Percentiles rank a stretch among this genome's conserved stretches.
Conservation (phyloP, 768 basidiomycete genomes). For the Boletus insuetus region DNA sequence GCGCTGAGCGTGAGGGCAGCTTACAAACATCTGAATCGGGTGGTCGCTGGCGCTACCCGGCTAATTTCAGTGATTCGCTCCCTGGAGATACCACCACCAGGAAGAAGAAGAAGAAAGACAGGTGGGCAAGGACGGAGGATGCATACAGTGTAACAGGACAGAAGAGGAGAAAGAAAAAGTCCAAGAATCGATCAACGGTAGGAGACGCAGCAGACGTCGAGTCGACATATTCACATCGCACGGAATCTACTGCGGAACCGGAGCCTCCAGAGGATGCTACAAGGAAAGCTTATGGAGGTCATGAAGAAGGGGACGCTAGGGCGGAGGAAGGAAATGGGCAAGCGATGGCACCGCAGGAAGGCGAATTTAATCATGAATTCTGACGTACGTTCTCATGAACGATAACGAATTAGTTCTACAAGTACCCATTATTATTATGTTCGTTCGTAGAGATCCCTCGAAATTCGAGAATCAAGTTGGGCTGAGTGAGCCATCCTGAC, state of each 20-base stretch:
- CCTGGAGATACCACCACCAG: slow-evolving; percentile 40
- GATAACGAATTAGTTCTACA: neutral
- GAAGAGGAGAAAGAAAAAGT: slow-evolving; percentile 67
- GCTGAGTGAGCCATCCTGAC: no score
- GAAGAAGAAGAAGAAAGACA: slow-evolving; percentile 80
- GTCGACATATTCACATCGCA: slow-evolving; percentile 32
- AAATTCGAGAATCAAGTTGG: no score
- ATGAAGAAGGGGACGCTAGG: slow-evolving; percentile 9
- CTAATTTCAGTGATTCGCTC: slow-evolving; percentile 68
- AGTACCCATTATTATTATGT: slow-evolving; percentile 10
- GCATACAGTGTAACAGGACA: slow-evolving; percentile 54
- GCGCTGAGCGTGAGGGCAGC: slow-evolving; percentile 36
- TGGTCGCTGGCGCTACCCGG: slow-evolving; percentile 80
- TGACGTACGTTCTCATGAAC: slow-evolving; percentile 28
- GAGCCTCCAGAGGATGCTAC: slow-evolving; percentile 65
- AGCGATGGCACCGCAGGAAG: slow-evolving; percentile 34
- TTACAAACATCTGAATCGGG: slow-evolving; percentile 34
- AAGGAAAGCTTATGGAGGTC: slow-evolving; percentile 57
- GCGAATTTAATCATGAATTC: slow-evolving; percentile 68
- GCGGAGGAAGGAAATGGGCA: slow-evolving; percentile 16
- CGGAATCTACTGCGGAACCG: slow-evolving; percentile 44
- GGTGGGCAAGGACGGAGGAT: slow-evolving; percentile 86
- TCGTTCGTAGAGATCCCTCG: neutral
- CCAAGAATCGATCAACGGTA: slow-evolving; percentile 43
- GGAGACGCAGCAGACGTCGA: slow-evolving; percentile 33